Conservation (phyloP, 2,329 filamentous ascomycete species). For the Colletotrichum sp. region DNA sequence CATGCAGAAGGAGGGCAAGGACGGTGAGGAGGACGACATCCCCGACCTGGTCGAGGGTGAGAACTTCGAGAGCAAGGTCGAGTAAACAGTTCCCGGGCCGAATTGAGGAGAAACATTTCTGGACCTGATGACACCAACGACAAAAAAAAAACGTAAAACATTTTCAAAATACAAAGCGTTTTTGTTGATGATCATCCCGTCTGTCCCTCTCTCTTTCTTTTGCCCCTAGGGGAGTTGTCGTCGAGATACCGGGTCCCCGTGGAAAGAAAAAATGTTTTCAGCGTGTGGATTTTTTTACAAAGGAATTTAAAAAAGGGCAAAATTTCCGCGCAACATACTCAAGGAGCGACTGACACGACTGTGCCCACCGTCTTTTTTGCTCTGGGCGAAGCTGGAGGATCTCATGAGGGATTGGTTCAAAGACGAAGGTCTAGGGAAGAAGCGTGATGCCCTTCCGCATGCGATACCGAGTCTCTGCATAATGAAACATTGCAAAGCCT, state of each 20-base stretch:
- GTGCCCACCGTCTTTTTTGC: not conserved
- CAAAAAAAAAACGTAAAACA: conserved; percentile 23
- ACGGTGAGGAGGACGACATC: conserved; percentile 87
- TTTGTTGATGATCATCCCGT: not conserved
- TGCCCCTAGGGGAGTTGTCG: not conserved
- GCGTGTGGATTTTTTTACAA: not conserved
- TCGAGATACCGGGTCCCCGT: not conserved
- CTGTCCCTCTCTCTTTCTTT: not conserved
- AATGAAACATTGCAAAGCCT: not conserved
- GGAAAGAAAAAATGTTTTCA: not conserved
- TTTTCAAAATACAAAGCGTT: not conserved
- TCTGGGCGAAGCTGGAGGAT: not conserved
- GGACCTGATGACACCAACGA: not conserved
- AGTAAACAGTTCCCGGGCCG: conserved; percentile 59
- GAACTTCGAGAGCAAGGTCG: conserved; percentile 98
- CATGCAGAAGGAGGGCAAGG: conserved; percentile 93
- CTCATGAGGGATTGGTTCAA: not conserved
- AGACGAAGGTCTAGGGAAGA: not conserved
- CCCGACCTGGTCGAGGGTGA: conserved; percentile 96
- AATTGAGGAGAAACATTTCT: not conserved
- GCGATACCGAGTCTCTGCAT: not conserved
- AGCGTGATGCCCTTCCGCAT: not conserved
- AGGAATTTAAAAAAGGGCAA: conserved; percentile 24
- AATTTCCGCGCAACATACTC: not conserved
- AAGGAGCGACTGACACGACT: not conserved